Base-by-base conservation (phyloP, 1,139 yeast genomes). In the Nadsonia commutata region DNA sequence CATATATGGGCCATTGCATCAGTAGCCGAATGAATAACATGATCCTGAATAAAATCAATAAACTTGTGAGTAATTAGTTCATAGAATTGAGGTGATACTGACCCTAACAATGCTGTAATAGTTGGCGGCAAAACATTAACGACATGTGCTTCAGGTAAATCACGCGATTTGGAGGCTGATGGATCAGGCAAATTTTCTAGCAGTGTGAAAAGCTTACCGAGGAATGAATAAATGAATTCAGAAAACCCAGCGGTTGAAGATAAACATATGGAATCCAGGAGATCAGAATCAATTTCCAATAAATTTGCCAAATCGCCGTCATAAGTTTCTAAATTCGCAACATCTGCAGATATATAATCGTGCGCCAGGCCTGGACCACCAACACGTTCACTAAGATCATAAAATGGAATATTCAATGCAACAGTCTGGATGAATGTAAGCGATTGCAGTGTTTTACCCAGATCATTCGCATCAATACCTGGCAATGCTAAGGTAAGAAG, bases 401-500 rank as follows among this genome's bases (percentile, higher is more conserved):
- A 48, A 51, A 86, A 69, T 1, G 96, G 96, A 3, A 83, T 74
- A 49, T 78, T 80, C 13, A 80, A 68, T 0, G 88, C 79, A 23
- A 81, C 73, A 0, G 84, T 71, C 11, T 85, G 80, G 48, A 90
- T 71, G 20, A 83, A 72, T 48, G 79, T 76, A 42, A 88, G 64
- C 0, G 95, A 75, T 43, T 75, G 71, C 31, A 79, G 68, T 0
- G 95, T 80, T 56, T 88, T 77, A 21, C 69, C 72, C 44, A 86
- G 68, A 60, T 90, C 98, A 58, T 88, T 90, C 1, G 93, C 76
- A 57, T 90, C 97, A 39, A 90, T 78, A 19, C 94, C 95, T 0
- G 88, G 84, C 13, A 88, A 60, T 0, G 81, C 66, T 58, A 84
- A 68, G 42, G 78, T 74, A 37, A 88, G 58, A 18, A 90, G 65